Base-by-base conservation (phyloP, 352 stramenopile genomes). In the Phytopythium ostracodes region DNA sequence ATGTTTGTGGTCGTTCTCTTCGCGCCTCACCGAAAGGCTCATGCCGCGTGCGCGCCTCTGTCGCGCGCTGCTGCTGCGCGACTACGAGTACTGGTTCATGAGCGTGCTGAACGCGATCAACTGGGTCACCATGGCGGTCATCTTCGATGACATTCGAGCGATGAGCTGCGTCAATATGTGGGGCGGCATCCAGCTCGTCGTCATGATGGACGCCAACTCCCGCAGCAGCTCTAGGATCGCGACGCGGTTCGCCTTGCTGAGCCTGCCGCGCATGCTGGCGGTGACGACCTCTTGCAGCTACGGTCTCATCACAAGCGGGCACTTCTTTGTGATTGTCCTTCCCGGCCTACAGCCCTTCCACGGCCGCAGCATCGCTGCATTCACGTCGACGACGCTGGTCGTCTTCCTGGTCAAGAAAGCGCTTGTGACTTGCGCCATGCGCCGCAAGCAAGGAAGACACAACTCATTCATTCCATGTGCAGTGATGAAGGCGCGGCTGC, bases 41-140 rank as follows among this genome's bases (percentile, higher is more conserved):
- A 50, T 20, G 6, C 14, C 11, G 43, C 18, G 42, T 12, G 42
- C n/a, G n/a, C 42, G 6, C 2, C 25, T 4, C 42, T 25, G 1
- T 49, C n/a, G 6, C 11, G 14, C 36, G 36, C 29, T 33, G 6
- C 58, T 79, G n/a, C 33, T 67, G 1, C 60, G 64, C 24, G 76
- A 74, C 59, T 79, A 76, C 46, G 71, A 66, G 17, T 76, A 72
- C n/a, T 44, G 73, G 9, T 79, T 79, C 56, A 67, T 65, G 2
- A 70, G 65, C 42, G 27, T 72, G 22, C 65, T 76, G 60, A 73
- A 62, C 56, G 65, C 67, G 3, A 24, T 72, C 15, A 52, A 52
- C 25, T 52, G 46, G 46, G n/a, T 17, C 2, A 31, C 22, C 46
- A 17, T 52, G 46, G 46, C n/a, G 20, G 12, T 52, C 11, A 18